Percentiles rank a stretch among this genome's conserved stretches.
Evolutionary conservation across 1,284 basidiomycete genomes (phyloP).

Genomic region (Vanrija pseudolonga): DNA sequence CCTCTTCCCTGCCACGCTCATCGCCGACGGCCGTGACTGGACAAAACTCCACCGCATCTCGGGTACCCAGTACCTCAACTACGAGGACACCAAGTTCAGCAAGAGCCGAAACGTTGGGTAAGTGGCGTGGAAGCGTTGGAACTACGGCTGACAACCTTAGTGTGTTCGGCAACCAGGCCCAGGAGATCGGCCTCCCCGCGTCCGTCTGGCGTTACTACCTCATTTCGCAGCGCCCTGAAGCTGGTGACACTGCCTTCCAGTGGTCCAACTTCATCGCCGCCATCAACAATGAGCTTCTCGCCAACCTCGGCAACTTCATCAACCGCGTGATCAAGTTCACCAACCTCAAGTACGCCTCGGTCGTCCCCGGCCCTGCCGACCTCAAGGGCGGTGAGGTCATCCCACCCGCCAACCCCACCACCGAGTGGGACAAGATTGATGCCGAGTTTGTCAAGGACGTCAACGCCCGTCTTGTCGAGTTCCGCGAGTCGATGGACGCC

Average conservation of each 20-base stretch:
- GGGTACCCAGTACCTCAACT: constrained; percentile 96
- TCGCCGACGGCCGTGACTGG: constrained; percentile 89
- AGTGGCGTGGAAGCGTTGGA: not conserved
- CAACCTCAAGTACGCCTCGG: constrained; percentile 75
- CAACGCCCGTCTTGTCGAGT: constrained; percentile 70
- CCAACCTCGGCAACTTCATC: constrained; percentile 98
- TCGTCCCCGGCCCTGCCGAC: constrained; percentile 74
- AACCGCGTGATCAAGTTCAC: constrained; percentile 92
- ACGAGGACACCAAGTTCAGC: constrained; percentile 98
- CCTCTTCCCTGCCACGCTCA: constrained; percentile 85
- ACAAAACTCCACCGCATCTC: constrained; percentile 92
- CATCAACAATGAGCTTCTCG: constrained; percentile 90
- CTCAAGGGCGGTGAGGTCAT: constrained; percentile 56
- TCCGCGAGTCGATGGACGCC: constrained; percentile 81
- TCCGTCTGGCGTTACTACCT: constrained; percentile 98
- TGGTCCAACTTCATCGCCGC: constrained; percentile 93
- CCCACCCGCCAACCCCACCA: constrained; percentile 20
- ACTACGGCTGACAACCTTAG: constrained; percentile 15
- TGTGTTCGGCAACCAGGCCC: constrained; percentile 93
- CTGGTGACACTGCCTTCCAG: constrained; percentile 90
- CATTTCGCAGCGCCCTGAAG: constrained; percentile 88
- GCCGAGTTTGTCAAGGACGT: constrained; percentile 75
- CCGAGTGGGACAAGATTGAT: constrained; percentile 59
- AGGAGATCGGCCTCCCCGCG: constrained; percentile 84
- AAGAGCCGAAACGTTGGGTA: constrained; percentile 90